Conservation (phyloP, 345 rosid species). For the Tarenaya hassleriana region DNA sequence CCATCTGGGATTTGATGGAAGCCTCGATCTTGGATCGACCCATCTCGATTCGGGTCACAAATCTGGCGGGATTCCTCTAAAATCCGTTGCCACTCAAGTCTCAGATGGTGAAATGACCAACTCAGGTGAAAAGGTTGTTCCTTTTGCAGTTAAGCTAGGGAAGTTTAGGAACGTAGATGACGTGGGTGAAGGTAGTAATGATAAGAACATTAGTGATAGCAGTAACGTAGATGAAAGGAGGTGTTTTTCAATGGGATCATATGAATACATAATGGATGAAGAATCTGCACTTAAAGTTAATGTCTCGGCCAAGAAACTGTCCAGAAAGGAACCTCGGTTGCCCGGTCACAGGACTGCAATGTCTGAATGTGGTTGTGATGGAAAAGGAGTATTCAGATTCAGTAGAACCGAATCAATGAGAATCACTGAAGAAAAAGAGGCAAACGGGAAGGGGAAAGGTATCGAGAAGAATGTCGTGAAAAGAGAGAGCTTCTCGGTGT, state of each 20-base stretch:
- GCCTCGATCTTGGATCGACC: conserved; percentile 32
- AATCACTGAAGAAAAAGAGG: conserved; percentile 17
- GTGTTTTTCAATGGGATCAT: conserved; percentile 97
- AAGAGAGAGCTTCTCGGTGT: conserved; percentile 77
- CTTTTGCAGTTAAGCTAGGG: conserved; percentile 68
- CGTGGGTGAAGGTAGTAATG: conserved; percentile 39
- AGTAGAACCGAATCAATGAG: conserved; percentile 27
- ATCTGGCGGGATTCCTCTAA: too few relatives aligned
- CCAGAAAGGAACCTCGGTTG: conserved; percentile 29
- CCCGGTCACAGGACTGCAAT: conserved; percentile 55
- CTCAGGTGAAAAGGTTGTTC: conserved; percentile 59
- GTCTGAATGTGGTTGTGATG: conserved; percentile 39
- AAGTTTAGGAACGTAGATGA: conserved; percentile 67
- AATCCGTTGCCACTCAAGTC: too few relatives aligned
- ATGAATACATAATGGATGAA: conserved; percentile 88
- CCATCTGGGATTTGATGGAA: conserved; percentile 13
- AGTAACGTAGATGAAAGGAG: conserved; percentile 55
- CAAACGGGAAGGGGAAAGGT: too few relatives aligned
- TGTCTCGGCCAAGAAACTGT: conserved; percentile 56
- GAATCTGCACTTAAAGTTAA: conserved; percentile 68
- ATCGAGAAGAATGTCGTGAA: conserved; percentile 23
- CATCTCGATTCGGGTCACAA: conserved; percentile 30
- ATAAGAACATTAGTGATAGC: conserved; percentile 27
- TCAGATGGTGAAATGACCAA: conserved; percentile 32
- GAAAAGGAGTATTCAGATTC: conserved; percentile 52